A percentile compares a stretch with the other conserved stretches of the same genome.
Conservation (phyloP, 805 yeast genomes). For the Metschnikowia amazonensis region DNA sequence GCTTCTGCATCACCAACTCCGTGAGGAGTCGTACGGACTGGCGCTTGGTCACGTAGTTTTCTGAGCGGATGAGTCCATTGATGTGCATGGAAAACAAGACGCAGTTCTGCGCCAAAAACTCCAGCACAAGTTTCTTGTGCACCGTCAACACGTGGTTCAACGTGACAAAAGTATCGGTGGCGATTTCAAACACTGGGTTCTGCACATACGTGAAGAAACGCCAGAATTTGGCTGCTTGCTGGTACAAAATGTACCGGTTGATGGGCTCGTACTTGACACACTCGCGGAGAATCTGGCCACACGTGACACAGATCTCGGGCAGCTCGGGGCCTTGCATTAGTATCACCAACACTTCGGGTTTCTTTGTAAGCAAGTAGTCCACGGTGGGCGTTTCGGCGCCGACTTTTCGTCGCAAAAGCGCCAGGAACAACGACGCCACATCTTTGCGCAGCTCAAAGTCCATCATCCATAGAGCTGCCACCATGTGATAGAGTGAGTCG, state of each 20-base stretch:
- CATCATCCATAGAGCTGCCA: slow-evolving; percentile 56
- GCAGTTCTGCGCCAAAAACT: slow-evolving; percentile 60
- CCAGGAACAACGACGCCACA: slow-evolving; percentile 66
- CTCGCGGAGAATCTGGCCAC: slow-evolving; percentile 80
- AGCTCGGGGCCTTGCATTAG: slow-evolving; percentile 72
- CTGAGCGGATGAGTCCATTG: slow-evolving; percentile 67
- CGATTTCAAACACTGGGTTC: slow-evolving; percentile 76
- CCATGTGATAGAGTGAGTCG: slow-evolving; percentile 62
- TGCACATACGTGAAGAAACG: slow-evolving; percentile 74
- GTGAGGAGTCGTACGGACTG: slow-evolving; percentile 78
- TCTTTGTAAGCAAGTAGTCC: slow-evolving; percentile 64
- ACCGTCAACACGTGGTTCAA: slow-evolving; percentile 62
- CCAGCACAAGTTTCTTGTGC: slow-evolving; percentile 67
- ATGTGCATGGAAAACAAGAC: slow-evolving; percentile 57
- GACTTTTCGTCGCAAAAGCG: slow-evolving; percentile 72
- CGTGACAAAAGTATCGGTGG: slow-evolving; percentile 85
- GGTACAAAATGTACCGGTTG: slow-evolving; percentile 54
- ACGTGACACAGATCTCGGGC: slow-evolving; percentile 65
- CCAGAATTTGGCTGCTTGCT: slow-evolving; percentile 60
- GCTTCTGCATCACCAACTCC: slow-evolving; percentile 64
- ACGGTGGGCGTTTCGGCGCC: slow-evolving; percentile 82
- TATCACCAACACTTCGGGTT: slow-evolving; percentile 57
- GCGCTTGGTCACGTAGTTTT: slow-evolving; percentile 87
- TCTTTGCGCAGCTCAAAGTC: slow-evolving; percentile 91
- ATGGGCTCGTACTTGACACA: slow-evolving; percentile 76